Percentiles rank a stretch among this genome's conserved stretches.
These are phyloP conservation scores for Lipomyces anomalus DNA, from an alignment of 805 yeast genomes.

Conservation along the genomic window DNA sequence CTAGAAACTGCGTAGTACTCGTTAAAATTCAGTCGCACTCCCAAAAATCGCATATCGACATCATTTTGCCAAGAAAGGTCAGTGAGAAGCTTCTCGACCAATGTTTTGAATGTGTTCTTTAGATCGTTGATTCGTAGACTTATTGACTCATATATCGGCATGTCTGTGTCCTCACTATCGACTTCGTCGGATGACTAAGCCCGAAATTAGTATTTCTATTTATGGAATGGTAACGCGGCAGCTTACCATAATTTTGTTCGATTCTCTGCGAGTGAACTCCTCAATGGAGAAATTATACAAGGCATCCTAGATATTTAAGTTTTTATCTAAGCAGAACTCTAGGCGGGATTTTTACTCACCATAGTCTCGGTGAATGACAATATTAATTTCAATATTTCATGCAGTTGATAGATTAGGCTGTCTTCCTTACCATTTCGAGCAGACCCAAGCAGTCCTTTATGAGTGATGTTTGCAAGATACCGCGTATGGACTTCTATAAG, in stretches of 20 bases:
- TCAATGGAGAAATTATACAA: slow-evolving; percentile 27
- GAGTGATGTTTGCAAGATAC: slow-evolving; percentile 30
- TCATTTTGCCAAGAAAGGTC: slow-evolving; percentile 29
- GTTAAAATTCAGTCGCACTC: slow-evolving; percentile 35
- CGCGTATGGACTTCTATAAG: slow-evolving; percentile 32
- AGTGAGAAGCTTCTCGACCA: slow-evolving; percentile 28
- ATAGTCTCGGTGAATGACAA: slow-evolving; percentile 26
- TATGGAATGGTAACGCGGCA: slow-evolving; percentile 6
- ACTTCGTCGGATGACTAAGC: background rate
- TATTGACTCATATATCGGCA: slow-evolving; percentile 17
- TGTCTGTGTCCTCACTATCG: slow-evolving; percentile 2
- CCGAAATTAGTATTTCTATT: slow-evolving; percentile 1
- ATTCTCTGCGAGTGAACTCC: slow-evolving; percentile 20
- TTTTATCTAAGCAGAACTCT: background rate
- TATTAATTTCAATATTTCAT: slow-evolving; percentile 30
- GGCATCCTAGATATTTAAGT: slow-evolving; percentile 4
- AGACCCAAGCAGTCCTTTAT: slow-evolving; percentile 33
- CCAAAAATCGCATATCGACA: slow-evolving; percentile 33
- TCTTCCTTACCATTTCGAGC: slow-evolving; percentile 18
- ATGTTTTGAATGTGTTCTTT: slow-evolving; percentile 21
- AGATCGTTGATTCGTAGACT: slow-evolving; percentile 17
- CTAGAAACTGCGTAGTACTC: slow-evolving; percentile 28
- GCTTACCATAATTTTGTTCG: slow-evolving; percentile 2
- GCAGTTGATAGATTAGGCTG: slow-evolving; percentile 29
- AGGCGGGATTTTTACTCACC: background rate